These are phyloP conservation scores for Sclerotinia minor DNA, from an alignment of 2,329 filamentous ascomycete species.

Conservation along the genomic window DNA sequence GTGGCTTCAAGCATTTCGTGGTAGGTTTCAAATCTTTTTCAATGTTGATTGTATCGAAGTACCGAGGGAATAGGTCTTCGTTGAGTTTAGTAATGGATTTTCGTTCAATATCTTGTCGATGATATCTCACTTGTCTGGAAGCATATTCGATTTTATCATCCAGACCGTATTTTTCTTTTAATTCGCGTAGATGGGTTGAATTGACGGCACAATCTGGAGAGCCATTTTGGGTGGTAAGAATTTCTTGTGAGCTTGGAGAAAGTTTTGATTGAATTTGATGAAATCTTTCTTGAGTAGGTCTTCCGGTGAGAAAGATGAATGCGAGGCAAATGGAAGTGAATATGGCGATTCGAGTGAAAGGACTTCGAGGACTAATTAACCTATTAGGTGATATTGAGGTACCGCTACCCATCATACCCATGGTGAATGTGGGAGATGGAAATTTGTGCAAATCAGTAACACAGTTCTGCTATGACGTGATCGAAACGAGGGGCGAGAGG, in stretches of 20 bases:
- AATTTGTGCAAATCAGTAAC: constrained; percentile 1
- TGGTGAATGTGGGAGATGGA: neutral
- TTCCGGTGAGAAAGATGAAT: constrained; percentile 33
- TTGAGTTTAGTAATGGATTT: constrained; percentile 54
- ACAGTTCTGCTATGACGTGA: constrained; percentile 4
- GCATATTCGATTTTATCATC: constrained; percentile 55
- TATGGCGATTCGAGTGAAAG: constrained; percentile 32
- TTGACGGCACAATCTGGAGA: constrained; percentile 50
- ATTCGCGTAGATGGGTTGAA: constrained; percentile 47
- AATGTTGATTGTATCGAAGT: constrained; percentile 52
- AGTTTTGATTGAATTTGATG: constrained; percentile 24
- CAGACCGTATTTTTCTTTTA: constrained; percentile 51
- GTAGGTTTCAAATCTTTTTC: constrained; percentile 46
- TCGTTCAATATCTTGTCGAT: constrained; percentile 51
- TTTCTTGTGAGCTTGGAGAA: constrained; percentile 25
- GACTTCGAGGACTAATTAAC: constrained; percentile 31
- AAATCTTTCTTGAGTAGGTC: constrained; percentile 25
- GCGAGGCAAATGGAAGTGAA: constrained; percentile 34
- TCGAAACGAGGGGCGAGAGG: neutral
- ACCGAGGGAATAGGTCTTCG: constrained; percentile 49
- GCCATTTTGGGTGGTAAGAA: constrained; percentile 5
- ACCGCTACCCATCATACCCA: constrained; percentile 20
- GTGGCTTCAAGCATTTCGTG: constrained; percentile 50
- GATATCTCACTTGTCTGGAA: constrained; percentile 56
- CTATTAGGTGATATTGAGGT: constrained; percentile 18